Conservation (phyloP, 2,329 filamentous ascomycete species). For the Xylariales sp. region DNA sequence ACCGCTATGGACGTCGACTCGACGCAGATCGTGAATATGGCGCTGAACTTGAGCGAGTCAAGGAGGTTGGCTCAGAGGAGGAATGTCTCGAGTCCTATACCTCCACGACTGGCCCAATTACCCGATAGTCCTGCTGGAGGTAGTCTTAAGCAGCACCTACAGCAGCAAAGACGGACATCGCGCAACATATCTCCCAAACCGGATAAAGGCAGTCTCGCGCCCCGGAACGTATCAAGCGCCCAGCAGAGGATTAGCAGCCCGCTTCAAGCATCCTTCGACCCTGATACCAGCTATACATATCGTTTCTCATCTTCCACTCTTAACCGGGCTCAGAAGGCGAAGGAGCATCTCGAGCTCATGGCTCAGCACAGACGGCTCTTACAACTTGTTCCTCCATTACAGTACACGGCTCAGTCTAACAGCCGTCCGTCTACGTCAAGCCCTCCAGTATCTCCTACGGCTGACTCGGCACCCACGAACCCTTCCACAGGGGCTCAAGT, state of each 20-base stretch:
- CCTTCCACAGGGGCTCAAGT: conserved; percentile 26
- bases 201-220: conserved; percentile 32
- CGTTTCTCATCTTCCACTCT: conserved; percentile 76
- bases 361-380: conserved; percentile 78
- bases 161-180: conserved; percentile 62
- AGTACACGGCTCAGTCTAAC: conserved; percentile 32
- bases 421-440: conserved; percentile 34
- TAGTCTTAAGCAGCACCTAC: conserved; percentile 64
- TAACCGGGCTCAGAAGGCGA: conserved; percentile 77
- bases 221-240: conserved; percentile 37
- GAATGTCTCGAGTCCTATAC: conserved; percentile 48
- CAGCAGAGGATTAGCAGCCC: conserved; percentile 37
- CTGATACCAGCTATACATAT: conserved; percentile 50
- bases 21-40: conserved; percentile 88
- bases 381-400: conserved; percentile 72
- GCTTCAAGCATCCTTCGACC: conserved; percentile 44
- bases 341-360: conserved; percentile 78
- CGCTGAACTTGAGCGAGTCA: conserved; percentile 81
- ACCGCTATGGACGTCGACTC: conserved; percentile 65
- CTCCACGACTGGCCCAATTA: conserved; percentile 46
- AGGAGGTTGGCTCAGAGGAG: conserved; percentile 59
- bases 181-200: conserved; percentile 57
- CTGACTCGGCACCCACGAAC: conserved; percentile 21
- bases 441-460: conserved; percentile 34
- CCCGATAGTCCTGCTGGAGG: conserved; percentile 50